phyloP scores from a whole-genome alignment of 345 rosid genomes.

The Linum lewisii region DNA sequence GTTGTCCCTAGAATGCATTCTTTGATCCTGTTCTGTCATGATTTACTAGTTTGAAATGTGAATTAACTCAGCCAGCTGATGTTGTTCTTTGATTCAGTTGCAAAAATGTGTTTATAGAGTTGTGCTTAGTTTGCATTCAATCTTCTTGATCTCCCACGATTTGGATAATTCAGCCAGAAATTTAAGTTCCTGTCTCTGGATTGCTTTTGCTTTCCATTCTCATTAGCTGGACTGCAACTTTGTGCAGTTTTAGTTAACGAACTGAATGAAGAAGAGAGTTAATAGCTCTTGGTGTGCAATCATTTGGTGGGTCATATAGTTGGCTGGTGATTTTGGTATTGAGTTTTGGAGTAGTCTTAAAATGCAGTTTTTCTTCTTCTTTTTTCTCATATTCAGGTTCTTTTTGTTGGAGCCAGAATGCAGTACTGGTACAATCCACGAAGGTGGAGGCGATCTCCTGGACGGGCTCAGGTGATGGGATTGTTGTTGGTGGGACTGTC shows the following conservation, averaged over 20 bases:
- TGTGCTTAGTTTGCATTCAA: no score
- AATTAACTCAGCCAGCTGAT: no score
- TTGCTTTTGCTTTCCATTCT: not conserved
- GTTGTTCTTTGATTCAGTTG: no score
- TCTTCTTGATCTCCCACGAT: no score
- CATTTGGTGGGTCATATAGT: not conserved
- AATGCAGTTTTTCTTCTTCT: conserved; percentile 22
- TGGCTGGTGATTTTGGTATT: conserved; percentile 9
- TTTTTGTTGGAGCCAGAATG: conserved; percentile 98
- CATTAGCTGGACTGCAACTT: not conserved
- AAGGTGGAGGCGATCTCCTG: conserved; percentile 74
- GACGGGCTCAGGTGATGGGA: conserved; percentile 87
- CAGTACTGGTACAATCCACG: conserved; percentile 54
- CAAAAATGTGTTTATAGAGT: no score
- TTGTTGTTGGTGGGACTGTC: conserved; percentile 63
- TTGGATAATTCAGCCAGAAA: no score
- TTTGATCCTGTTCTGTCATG: no score
- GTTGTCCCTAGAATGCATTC: no score
- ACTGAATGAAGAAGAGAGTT: no score
- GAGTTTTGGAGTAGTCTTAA: conserved; percentile 24
- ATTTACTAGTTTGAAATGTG: no score
- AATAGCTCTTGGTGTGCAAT: no score
- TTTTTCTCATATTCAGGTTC: conserved; percentile 80
- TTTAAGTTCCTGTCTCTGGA: not conserved
- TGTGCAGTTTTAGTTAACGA: not conserved